These are phyloP conservation scores for Phalaenopsis hybrid DNA, from an alignment of 116 monocot species.

Conservation along the genomic window DNA sequence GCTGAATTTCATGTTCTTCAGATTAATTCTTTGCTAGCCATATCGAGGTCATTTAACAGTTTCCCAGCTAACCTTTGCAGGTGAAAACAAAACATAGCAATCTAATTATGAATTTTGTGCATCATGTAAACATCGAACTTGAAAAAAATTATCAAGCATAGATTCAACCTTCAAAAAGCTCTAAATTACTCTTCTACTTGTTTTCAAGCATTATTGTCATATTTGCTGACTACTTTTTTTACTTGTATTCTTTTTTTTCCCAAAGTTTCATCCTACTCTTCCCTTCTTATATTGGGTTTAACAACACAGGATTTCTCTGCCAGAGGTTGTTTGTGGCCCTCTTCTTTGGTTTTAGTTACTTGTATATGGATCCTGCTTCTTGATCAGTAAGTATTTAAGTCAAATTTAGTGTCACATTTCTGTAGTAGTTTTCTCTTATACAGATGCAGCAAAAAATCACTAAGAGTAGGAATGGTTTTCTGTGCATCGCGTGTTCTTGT, in stretches of 20 bases:
- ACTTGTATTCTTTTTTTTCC: neutral
- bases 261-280: neutral
- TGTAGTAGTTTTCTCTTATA: neutral
- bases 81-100: too few species aligned
- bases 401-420: neutral
- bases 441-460: neutral
- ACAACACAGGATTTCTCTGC: conserved; percentile 1
- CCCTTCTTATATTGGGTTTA: neutral
- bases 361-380: conserved; percentile 3
- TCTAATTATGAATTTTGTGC: too few species aligned
- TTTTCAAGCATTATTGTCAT: neutral
- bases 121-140: too few species aligned
- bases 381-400: neutral
- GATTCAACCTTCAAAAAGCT: too few species aligned
- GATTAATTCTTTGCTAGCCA: too few species aligned
- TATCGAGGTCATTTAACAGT: too few species aligned
- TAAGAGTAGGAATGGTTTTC: neutral
- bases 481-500: neutral
- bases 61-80: too few species aligned
- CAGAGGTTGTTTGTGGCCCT: neutral
- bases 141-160: too few species aligned
- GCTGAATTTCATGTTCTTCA: too few species aligned
- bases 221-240: neutral
- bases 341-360: neutral
- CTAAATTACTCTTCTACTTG: neutral